These are phyloP conservation scores for Sporothrix sp. DNA, from an alignment of 2,329 filamentous ascomycete species.

Conservation along the genomic window DNA sequence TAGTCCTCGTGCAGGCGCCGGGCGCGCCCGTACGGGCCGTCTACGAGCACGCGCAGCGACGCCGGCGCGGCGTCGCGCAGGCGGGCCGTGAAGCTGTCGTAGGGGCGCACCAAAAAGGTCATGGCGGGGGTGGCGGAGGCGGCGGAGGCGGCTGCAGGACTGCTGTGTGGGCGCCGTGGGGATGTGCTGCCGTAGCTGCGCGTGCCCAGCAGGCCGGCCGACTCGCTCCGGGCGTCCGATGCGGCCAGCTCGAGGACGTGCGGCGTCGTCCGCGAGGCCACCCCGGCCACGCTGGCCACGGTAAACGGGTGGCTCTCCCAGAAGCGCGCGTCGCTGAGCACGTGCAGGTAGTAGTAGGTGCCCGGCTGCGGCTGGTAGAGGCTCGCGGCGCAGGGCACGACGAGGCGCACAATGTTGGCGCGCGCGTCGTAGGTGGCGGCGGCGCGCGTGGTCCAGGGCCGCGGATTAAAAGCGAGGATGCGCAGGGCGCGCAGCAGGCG, in stretches of 20 bases:
- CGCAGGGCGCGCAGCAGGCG: slow-evolving; percentile 29
- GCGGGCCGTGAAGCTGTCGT: slow-evolving; percentile 16
- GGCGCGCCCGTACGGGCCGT: slow-evolving; percentile 17
- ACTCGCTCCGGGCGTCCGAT: no score
- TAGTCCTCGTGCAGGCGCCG: slow-evolving; percentile 7
- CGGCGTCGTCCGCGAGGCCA: background rate
- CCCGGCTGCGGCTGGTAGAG: slow-evolving; percentile 26
- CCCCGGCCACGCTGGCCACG: slow-evolving; percentile 25
- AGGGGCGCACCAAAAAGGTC: slow-evolving; percentile 18
- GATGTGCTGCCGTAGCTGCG: slow-evolving; percentile 2
- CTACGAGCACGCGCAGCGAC: slow-evolving; percentile 14
- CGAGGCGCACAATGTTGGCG: slow-evolving; percentile 34
- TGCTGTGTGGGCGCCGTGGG: background rate
- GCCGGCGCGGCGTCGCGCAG: slow-evolving; percentile 11
- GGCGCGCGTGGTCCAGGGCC: slow-evolving; percentile 19
- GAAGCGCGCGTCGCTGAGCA: slow-evolving; percentile 29
- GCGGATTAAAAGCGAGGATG: slow-evolving; percentile 31
- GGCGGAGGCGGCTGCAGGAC: background rate
- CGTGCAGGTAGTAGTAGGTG: slow-evolving; percentile 36
- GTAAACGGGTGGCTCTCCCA: slow-evolving; percentile 45
- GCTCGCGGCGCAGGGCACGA: slow-evolving; percentile 27
- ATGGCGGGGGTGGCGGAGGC: slow-evolving; percentile 1
- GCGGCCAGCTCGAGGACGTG: background rate
- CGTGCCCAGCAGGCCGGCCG: background rate
- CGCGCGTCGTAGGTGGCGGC: slow-evolving; percentile 27